These are phyloP conservation scores for Eucalyptus grandis DNA, from an alignment of 345 rosid species.

Conservation along the genomic window DNA sequence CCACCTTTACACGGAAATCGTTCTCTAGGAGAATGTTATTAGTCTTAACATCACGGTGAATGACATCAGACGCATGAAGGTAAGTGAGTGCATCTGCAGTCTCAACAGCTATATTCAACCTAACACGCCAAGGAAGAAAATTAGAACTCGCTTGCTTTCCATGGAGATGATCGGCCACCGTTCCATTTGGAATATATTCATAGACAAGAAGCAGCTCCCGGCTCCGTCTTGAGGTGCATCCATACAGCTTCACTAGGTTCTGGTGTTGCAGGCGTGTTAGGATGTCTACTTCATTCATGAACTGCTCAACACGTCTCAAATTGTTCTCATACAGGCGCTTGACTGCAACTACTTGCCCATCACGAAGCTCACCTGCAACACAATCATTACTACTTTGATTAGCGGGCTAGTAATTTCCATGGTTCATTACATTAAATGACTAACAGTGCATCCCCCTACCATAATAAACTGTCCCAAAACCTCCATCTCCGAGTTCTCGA, in stretches of 20 bases:
- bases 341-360: constrained; percentile 18
- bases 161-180: constrained; percentile 4
- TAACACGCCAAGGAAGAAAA: constrained; percentile 1
- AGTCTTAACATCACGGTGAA: constrained; percentile 14
- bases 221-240: constrained; percentile 17
- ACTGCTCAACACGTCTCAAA: constrained; percentile 12
- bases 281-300: constrained; percentile 15
- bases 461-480: constrained; percentile 18
- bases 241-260: constrained; percentile 14
- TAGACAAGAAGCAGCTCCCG: constrained; percentile 13
- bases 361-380: constrained; percentile 4
- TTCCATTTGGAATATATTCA: constrained; percentile 12
- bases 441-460: background rate
- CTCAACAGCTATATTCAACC: constrained; percentile 10
- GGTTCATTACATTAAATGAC: background rate
- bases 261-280: constrained; percentile 8
- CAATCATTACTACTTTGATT: background rate
- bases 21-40: constrained; percentile 8
- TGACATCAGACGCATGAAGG: constrained; percentile 11
- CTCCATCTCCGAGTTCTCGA: constrained; percentile 18
- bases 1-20: constrained; percentile 9
- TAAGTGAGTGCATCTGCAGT: constrained; percentile 16
- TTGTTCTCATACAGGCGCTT: constrained; percentile 17
- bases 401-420: background rate
- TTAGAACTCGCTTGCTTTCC: background rate